Conservation (phyloP, 1,284 basidiomycete genomes). For the Meira nashicola region DNA sequence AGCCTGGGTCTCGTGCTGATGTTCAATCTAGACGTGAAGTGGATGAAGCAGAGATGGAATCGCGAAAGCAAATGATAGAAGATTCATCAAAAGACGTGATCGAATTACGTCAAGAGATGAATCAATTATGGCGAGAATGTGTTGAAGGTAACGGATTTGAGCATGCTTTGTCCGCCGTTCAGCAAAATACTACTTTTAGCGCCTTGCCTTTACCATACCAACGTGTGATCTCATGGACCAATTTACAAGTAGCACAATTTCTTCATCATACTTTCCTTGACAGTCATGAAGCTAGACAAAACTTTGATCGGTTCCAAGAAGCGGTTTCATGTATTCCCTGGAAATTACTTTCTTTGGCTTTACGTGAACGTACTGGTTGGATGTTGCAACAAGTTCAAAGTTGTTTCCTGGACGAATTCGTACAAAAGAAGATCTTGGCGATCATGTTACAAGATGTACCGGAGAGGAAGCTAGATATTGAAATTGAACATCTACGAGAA, state of each 20-base stretch:
- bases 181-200: slow-evolving; percentile 30
- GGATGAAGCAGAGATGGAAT: slow-evolving; percentile 36
- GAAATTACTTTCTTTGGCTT: slow-evolving; percentile 42
- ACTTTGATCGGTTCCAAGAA: slow-evolving; percentile 38
- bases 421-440: slow-evolving; percentile 19
- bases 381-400: slow-evolving; percentile 24
- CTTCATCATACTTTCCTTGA: slow-evolving; percentile 45
- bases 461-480: slow-evolving; percentile 27
- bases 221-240: slow-evolving; percentile 43
- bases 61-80: slow-evolving; percentile 39
- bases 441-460: slow-evolving; percentile 38
- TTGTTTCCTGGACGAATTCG: slow-evolving; percentile 2
- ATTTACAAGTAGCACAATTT: slow-evolving; percentile 43
- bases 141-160: slow-evolving; percentile 47
- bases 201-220: slow-evolving; percentile 43
- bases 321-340: slow-evolving; percentile 42
- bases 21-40: slow-evolving; percentile 35
- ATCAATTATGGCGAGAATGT: slow-evolving; percentile 46
- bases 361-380: slow-evolving; percentile 39
- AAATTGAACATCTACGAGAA: slow-evolving; percentile 32
- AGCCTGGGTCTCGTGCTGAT: slow-evolving; percentile 29
- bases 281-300: slow-evolving; percentile 36
- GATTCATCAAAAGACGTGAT: slow-evolving; percentile 44
- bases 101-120: slow-evolving; percentile 38
- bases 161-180: slow-evolving; percentile 38